Conservation (phyloP, 2,329 filamentous ascomycete genomes). For the Lachnellula occidentalis region DNA sequence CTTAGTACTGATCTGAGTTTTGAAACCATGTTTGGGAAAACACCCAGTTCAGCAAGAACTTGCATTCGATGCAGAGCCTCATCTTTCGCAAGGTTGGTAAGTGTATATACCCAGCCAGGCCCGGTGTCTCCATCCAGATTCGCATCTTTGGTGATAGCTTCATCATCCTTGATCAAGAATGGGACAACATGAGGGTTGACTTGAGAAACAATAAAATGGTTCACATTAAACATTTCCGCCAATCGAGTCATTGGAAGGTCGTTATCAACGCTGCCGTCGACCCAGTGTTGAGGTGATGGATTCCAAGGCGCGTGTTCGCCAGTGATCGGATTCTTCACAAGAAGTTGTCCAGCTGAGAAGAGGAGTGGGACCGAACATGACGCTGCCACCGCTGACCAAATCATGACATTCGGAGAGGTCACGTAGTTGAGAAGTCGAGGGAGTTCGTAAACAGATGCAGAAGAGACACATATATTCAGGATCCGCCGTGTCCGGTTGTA, state of each 20-base stretch:
- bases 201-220: constrained; percentile 96
- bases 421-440: constrained; percentile 86
- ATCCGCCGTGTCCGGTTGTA: constrained; percentile 92
- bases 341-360: constrained; percentile 71
- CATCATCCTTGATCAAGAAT: constrained; percentile 72
- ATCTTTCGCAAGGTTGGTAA: constrained; percentile 69
- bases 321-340: constrained; percentile 80
- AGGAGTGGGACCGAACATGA: constrained; percentile 89
- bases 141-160: constrained; percentile 36
- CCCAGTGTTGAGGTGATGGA: constrained; percentile 77
- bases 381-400: constrained; percentile 94
- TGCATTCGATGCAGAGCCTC: constrained; percentile 78
- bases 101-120: constrained; percentile 54
- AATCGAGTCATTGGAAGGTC: constrained; percentile 87
- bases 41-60: constrained; percentile 70
- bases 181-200: constrained; percentile 92
- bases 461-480: constrained; percentile 90
- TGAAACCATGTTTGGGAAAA: constrained; percentile 72
- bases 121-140: constrained; percentile 25
- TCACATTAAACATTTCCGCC: constrained; percentile 95
- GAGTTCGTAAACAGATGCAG: constrained; percentile 79
- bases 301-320: constrained; percentile 79
- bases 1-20: constrained; percentile 77
- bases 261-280: constrained; percentile 92
- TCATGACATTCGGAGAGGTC: constrained; percentile 88